Evolutionary conservation across 208 protist genomes (phyloP).

Genomic region (Leishmania guyanensis): DNA sequence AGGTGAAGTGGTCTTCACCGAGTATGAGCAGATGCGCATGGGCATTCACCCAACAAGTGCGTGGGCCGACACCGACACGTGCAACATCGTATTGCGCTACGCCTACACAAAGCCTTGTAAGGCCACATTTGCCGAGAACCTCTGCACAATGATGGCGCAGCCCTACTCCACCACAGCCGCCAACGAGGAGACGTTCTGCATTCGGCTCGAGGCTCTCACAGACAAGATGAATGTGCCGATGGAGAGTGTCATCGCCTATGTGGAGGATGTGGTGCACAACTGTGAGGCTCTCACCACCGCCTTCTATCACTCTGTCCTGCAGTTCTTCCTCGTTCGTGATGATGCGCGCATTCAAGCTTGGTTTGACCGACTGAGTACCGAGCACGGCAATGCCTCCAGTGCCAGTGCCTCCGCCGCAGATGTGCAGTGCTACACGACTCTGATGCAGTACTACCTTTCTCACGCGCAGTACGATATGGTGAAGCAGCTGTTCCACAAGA

Average conservation of each 20-base stretch:
- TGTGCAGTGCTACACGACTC: conserved; percentile 55
- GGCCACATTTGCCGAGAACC: conserved; percentile 16
- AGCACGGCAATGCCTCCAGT: not conserved
- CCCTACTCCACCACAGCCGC: conserved; percentile 48
- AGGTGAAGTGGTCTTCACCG: conserved; percentile 24
- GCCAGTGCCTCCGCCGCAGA: conserved; percentile 24
- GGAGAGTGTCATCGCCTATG: conserved; percentile 32
- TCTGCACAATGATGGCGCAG: conserved; percentile 27
- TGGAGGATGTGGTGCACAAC: conserved; percentile 18
- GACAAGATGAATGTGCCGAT: conserved; percentile 31
- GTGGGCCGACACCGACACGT: conserved; percentile 69
- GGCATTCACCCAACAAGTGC: conserved; percentile 70
- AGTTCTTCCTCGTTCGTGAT: conserved; percentile 41
- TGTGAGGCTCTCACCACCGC: conserved; percentile 23
- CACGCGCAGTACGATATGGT: conserved; percentile 46
- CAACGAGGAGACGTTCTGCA: conserved; percentile 73
- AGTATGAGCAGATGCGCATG: conserved; percentile 71
- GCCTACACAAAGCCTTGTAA: conserved; percentile 36
- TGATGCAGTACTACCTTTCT: conserved; percentile 68
- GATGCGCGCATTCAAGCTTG: conserved; percentile 50
- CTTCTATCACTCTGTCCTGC: conserved; percentile 64
- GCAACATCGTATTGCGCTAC: conserved; percentile 67
- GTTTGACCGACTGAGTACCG: conserved; percentile 49
- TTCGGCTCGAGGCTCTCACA: conserved; percentile 58
- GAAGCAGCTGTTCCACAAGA: conserved; percentile 51